Evolutionary conservation across 331 rosid species (phyloP), one percentile per base, ranked within the genome.

Genomic region (Malus hybrid): DNA sequence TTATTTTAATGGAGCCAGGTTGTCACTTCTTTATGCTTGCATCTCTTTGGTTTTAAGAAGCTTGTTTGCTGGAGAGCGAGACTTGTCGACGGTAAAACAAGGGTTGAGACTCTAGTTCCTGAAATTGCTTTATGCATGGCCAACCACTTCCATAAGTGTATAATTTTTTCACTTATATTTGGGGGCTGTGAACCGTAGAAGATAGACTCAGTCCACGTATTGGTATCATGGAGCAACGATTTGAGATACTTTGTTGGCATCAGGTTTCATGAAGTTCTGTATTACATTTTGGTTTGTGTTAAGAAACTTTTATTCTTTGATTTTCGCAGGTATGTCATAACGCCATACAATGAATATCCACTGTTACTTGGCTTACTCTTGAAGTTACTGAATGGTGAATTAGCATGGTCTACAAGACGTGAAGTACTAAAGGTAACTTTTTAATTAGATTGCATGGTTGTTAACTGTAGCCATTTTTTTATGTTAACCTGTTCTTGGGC

Each of bases 361-460:
- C 88, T 22, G 63, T 82, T 94, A 77, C 99, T 94, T 77, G 95
- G 94, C 80, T 83, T 92, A 52, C 92, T 94, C 68, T 87, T 94
- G 84, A 94, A 94, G 83, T 85, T 94, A 83, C 85, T 94, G 79
- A 91, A 91, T 84, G 97, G 99, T 29, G 97, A 91, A 83, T 83
- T 94, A 54, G 90, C 90, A n/a, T 94, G 99, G 99, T 91, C 99
- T 72, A 94, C 99, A 27, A 90, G 99, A 77, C 95, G 99, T 7
- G 97, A 94, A 92, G 99, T 84, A 50, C 83, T 94, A 69, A 94
- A 94, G 99, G 99, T 94, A 84, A 57, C 73, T 16, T 73, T 50
- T 74, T 67, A 70, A 59, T 32, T 65, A n/a, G 70, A 72, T 66
- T 71, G 10, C 32, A 57, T 55, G 36, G 22, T 71, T 32, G 7